phyloP scores from a whole-genome alignment of 805 yeast species.

The Starmerella geochares region DNA sequence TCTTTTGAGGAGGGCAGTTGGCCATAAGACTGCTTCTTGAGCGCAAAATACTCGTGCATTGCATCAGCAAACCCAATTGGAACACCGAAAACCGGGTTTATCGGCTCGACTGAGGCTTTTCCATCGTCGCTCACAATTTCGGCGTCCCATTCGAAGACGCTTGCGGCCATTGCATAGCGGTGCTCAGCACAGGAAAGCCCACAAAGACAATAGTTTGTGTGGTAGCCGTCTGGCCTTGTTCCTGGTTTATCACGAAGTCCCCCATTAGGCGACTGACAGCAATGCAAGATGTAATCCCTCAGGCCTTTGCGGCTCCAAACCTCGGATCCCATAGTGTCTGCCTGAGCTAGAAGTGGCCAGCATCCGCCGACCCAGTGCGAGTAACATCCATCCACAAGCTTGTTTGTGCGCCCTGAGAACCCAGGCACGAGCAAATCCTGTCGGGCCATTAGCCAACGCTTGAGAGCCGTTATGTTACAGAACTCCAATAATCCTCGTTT shows the following conservation, averaged over 20 bases:
- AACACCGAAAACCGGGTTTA: conserved; percentile 53
- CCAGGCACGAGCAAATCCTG: conserved; percentile 78
- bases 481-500: conserved; percentile 30
- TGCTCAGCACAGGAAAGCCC: conserved; percentile 62
- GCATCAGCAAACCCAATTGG: conserved; percentile 38
- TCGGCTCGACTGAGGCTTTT: conserved; percentile 20
- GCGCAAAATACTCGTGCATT: conserved; percentile 26
- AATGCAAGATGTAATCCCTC: conserved; percentile 53
- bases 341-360: conserved; percentile 50
- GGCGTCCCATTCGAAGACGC: conserved; percentile 31
- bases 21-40: not conserved
- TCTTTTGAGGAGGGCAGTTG: conserved; percentile 36
- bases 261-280: conserved; percentile 61
- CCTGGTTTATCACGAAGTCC: conserved; percentile 90
- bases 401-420: conserved; percentile 79
- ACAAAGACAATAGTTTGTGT: conserved; percentile 70
- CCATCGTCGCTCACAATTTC: not conserved
- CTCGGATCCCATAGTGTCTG: conserved; percentile 30
- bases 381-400: conserved; percentile 92
- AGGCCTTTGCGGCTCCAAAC: conserved; percentile 40
- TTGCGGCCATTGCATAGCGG: conserved; percentile 27
- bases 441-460: conserved; percentile 52
- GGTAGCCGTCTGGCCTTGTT: conserved; percentile 71
- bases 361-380: conserved; percentile 91
- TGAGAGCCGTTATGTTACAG: conserved; percentile 41